These are phyloP conservation scores for Backusella morwellensis DNA, from an alignment of 192 early-diverging fungal genomes.

Conservation along the genomic window DNA sequence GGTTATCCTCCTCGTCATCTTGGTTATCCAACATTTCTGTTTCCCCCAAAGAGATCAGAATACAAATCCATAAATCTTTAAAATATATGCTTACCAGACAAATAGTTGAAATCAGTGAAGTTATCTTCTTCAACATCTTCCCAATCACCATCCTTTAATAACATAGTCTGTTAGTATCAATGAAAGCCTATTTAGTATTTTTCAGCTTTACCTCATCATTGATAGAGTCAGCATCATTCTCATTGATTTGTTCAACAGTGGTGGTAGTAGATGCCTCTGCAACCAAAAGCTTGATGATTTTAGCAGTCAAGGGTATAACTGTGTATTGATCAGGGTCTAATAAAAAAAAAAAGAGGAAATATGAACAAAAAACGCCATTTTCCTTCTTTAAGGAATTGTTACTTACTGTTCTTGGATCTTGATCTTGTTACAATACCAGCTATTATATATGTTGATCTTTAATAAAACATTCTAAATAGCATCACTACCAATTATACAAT, in stretches of 20 bases:
- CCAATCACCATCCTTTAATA: slow-evolving; percentile 53
- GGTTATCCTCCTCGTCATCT: slow-evolving; percentile 64
- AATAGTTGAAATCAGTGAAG: slow-evolving; percentile 42
- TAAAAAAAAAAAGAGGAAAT: slow-evolving; percentile 4
- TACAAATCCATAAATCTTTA: background rate
- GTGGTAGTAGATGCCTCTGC: slow-evolving; percentile 74
- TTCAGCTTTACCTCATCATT: slow-evolving; percentile 51
- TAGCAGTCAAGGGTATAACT: slow-evolving; percentile 72
- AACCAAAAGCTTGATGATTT: slow-evolving; percentile 84
- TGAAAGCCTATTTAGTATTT: background rate
- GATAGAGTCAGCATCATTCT: slow-evolving; percentile 50
- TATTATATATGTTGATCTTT: background rate
- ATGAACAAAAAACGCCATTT: background rate
- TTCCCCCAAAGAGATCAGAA: background rate
- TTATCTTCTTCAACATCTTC: slow-evolving; percentile 59
- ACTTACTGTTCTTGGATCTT: slow-evolving; percentile 41
- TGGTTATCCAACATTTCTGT: slow-evolving; percentile 35
- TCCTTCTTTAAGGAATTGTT: background rate
- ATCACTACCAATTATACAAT: background rate
- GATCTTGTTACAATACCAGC: slow-evolving; percentile 60
- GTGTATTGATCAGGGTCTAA: slow-evolving; percentile 80
- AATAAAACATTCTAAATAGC: background rate
- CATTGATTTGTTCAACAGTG: slow-evolving; percentile 50
- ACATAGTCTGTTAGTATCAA: background rate
- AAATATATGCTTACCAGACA: slow-evolving; percentile 38